Conservation (phyloP, 768 basidiomycete species). For the Calocybe indica region DNA sequence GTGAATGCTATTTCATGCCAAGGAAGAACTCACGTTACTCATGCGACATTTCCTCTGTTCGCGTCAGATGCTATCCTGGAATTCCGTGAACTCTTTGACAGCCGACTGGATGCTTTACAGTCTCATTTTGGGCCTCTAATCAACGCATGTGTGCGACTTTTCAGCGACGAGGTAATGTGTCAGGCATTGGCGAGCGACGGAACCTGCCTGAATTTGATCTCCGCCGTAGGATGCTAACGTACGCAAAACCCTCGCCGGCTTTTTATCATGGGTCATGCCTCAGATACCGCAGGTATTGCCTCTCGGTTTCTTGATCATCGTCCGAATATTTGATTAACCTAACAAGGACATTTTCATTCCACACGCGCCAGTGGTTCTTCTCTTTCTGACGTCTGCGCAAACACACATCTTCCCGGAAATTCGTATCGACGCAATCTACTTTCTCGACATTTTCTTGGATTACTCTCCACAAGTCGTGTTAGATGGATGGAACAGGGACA, state of each 20-base stretch:
- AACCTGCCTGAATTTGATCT: constrained; percentile 2
- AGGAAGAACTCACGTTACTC: not conserved
- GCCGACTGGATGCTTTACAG: constrained; percentile 49
- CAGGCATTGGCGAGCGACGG: not conserved
- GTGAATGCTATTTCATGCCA: constrained; percentile 25
- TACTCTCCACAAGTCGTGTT: constrained; percentile 62
- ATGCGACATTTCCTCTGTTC: not conserved
- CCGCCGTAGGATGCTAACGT: constrained; percentile 66
- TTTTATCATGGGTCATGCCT: constrained; percentile 71
- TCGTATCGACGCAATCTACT: constrained; percentile 80
- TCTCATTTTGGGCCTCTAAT: constrained; percentile 50
- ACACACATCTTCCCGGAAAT: constrained; percentile 96
- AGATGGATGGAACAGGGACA: constrained; percentile 57
- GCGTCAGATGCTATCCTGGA: constrained; percentile 65
- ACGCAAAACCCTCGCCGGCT: constrained; percentile 62
- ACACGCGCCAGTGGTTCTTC: constrained; percentile 67
- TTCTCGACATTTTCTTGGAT: constrained; percentile 71
- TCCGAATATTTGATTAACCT: not conserved
- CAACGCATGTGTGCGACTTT: constrained; percentile 57
- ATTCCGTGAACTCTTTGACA: constrained; percentile 64
- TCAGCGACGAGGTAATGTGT: constrained; percentile 72
- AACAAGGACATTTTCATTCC: constrained; percentile 64
- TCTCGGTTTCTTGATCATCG: too few relatives aligned
- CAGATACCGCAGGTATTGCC: constrained; percentile 41
- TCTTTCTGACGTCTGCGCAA: constrained; percentile 87